Evolutionary conservation across 1,139 yeast species (phyloP).

Genomic region (Hyphopichia pseudoburtonii): DNA sequence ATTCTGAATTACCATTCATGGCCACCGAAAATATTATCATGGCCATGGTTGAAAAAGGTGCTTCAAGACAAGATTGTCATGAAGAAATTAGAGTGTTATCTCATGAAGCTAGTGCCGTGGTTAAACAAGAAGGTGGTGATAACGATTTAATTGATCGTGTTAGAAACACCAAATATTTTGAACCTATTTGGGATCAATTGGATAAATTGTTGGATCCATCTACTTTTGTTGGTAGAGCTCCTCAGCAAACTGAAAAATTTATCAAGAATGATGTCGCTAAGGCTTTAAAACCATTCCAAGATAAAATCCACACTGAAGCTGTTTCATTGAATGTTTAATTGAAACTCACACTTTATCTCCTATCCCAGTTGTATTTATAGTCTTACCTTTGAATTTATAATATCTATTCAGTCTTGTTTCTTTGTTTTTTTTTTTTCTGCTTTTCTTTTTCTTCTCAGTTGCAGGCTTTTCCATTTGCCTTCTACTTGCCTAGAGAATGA

Average conservation of each 20-base stretch:
- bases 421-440: too few relatives aligned
- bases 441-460: too few relatives aligned
- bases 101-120: slow-evolving; percentile 96
- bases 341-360: too few relatives aligned
- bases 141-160: slow-evolving; percentile 93
- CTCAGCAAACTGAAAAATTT: slow-evolving; percentile 95
- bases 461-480: too few relatives aligned
- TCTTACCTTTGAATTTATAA: too few relatives aligned
- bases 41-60: slow-evolving; percentile 99
- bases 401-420: too few relatives aligned
- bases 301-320: slow-evolving; percentile 58
- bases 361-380: too few relatives aligned
- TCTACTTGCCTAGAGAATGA: too few relatives aligned
- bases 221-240: slow-evolving; percentile 98
- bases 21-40: slow-evolving; percentile 98
- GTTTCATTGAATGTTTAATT: slow-evolving; percentile 52
- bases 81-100: slow-evolving; percentile 96
- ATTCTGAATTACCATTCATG: slow-evolving; percentile 96
- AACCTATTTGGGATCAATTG: slow-evolving; percentile 85
- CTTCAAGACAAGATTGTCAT: slow-evolving; percentile 97
- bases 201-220: slow-evolving; percentile 82
- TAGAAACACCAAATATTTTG: slow-evolving; percentile 74
- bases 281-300: slow-evolving; percentile 72
- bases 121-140: slow-evolving; percentile 98
- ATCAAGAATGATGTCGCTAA: slow-evolving; percentile 78